These are phyloP conservation scores for Stephania japonica DNA, from an alignment of 164 flowering plant species.

Conservation along the genomic window DNA sequence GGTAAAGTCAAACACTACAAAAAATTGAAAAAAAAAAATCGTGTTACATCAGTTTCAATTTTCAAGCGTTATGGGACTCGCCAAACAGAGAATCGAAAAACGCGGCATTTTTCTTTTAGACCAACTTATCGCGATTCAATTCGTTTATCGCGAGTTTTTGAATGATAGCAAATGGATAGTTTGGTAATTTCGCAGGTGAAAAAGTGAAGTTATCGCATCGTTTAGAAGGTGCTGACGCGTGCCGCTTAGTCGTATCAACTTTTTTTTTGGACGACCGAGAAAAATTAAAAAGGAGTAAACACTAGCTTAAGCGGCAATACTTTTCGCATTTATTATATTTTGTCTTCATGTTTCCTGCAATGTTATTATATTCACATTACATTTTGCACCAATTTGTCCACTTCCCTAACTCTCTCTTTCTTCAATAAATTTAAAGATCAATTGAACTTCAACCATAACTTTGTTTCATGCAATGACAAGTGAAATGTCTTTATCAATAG, in stretches of 20 bases:
- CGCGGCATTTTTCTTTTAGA: background rate
- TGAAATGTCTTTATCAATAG: too few relatives aligned
- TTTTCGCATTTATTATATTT: slow-evolving; percentile 4
- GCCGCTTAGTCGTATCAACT: background rate
- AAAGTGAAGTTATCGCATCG: background rate
- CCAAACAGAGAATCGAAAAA: too few relatives aligned
- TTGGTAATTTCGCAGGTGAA: background rate
- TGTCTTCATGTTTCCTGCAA: background rate
- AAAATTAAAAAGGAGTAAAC: background rate
- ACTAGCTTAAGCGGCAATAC: background rate
- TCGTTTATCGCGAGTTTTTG: background rate
- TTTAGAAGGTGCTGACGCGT: slow-evolving; percentile 3
- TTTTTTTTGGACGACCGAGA: slow-evolving; percentile 4
- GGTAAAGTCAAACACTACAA: too few relatives aligned
- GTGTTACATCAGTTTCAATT: too few relatives aligned
- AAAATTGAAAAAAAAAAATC: too few relatives aligned
- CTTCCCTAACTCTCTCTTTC: too few relatives aligned
- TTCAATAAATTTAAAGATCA: too few relatives aligned
- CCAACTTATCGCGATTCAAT: background rate
- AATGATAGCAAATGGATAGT: background rate
- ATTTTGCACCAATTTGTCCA: background rate
- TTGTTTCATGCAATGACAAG: too few relatives aligned
- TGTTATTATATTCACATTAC: background rate
- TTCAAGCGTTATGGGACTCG: too few relatives aligned
- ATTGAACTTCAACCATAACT: too few relatives aligned